Evolutionary conservation across 768 basidiomycete genomes (phyloP).

Genomic region (Amanita fuliginea): DNA sequence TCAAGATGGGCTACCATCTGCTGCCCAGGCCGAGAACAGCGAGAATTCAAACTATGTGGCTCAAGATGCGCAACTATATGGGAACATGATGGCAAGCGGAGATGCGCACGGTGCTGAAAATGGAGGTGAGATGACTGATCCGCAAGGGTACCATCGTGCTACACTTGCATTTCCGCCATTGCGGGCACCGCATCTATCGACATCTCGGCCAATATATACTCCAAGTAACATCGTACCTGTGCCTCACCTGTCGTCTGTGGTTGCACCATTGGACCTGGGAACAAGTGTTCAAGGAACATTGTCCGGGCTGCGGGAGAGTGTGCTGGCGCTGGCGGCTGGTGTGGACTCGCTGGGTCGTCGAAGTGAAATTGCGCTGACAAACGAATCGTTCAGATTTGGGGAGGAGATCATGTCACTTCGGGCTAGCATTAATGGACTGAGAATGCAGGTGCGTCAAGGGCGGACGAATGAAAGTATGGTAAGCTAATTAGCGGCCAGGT

Average conservation of each 20-base stretch:
- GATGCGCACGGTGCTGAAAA: neutral
- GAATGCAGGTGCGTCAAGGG: constrained; percentile 57
- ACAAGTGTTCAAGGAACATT: constrained; percentile 57
- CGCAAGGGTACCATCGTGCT: neutral
- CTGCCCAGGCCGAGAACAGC: neutral
- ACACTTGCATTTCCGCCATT: constrained; percentile 4
- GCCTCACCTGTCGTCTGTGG: constrained; percentile 15
- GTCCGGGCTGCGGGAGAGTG: constrained; percentile 42
- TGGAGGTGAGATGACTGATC: neutral
- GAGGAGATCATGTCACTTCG: constrained; percentile 67
- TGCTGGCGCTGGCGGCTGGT: constrained; percentile 47
- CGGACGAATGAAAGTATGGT: constrained; percentile 6
- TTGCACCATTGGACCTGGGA: constrained; percentile 54
- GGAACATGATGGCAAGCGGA: neutral
- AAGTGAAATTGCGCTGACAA: constrained; percentile 54
- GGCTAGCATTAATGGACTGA: constrained; percentile 60
- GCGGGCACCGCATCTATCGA: neutral
- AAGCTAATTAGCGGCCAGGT: constrained; percentile 23
- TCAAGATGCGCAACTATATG: neutral
- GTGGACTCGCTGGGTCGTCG: constrained; percentile 52
- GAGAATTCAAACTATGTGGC: neutral
- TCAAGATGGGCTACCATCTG: neutral
- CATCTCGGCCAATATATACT: neutral
- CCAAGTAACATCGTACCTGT: constrained; percentile 16
- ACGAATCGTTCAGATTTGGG: constrained; percentile 59